Conservation (phyloP, 2,329 filamentous ascomycete species). For the Gliomastix tumulicola region DNA sequence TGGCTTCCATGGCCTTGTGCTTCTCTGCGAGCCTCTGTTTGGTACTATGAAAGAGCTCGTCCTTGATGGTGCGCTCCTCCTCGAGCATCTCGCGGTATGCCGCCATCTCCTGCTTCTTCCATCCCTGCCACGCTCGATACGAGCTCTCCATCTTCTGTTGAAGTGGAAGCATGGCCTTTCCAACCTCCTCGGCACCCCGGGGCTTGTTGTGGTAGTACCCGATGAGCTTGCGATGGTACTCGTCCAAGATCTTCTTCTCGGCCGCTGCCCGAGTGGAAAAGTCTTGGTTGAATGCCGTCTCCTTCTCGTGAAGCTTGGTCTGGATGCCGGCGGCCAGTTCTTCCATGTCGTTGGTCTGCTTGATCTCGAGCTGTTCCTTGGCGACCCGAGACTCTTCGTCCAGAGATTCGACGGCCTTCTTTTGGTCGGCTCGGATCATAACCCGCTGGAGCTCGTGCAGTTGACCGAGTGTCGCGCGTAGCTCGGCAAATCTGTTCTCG, state of each 20-base stretch:
- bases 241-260: slow-evolving; percentile 34
- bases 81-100: slow-evolving; percentile 23
- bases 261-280: slow-evolving; percentile 28
- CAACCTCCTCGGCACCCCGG: slow-evolving; percentile 20
- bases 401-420: slow-evolving; percentile 21
- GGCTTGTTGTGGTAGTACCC: slow-evolving; percentile 28
- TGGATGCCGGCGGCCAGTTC: slow-evolving; percentile 15
- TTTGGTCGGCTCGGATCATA: slow-evolving; percentile 28
- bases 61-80: slow-evolving; percentile 29
- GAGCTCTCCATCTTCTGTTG: slow-evolving; percentile 31
- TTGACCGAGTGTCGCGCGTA: slow-evolving; percentile 25
- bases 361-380: slow-evolving; percentile 19
- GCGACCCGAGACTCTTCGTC: slow-evolving; percentile 12
- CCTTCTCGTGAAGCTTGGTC: slow-evolving; percentile 21
- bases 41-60: slow-evolving; percentile 34
- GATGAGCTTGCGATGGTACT: slow-evolving; percentile 30
- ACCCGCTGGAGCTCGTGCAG: slow-evolving; percentile 35
- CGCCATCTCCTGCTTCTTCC: slow-evolving; percentile 31
- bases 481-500: slow-evolving; percentile 25
- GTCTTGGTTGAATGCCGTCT: slow-evolving; percentile 28
- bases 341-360: slow-evolving; percentile 22
- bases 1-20: slow-evolving; percentile 18
- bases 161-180: slow-evolving; percentile 23
- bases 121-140: slow-evolving; percentile 30
- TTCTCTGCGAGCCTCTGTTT: slow-evolving; percentile 20